These are phyloP conservation scores for sweet orange (Citrus sinensis) DNA, from an alignment of 345 rosid genomes.

Conservation along the genomic window DVS_A1.0 CM039169.1:27008501-27009000, in stretches of 20 bases:
- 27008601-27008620: constrained; percentile 63
- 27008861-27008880: constrained; percentile 49
- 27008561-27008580: constrained; percentile 23
- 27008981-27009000: constrained; percentile 54
- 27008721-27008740: constrained; percentile 42
- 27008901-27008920: constrained; percentile 68
- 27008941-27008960: constrained; percentile 24
- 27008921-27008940: constrained; percentile 47
- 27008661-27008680: constrained; percentile 39
- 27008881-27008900: constrained; percentile 49
- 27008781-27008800: constrained; percentile 66
- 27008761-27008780: constrained; percentile 49
- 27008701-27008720: constrained; percentile 66
- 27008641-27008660: constrained; percentile 42
- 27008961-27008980: constrained; percentile 23
- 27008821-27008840: constrained; percentile 66
- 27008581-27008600: constrained; percentile 28
- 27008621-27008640: constrained; percentile 62
- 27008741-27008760: constrained; percentile 52
- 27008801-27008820: constrained; percentile 66
- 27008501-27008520: constrained; percentile 66
- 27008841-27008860: constrained; percentile 48
- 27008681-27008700: constrained; percentile 78
- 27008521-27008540: constrained; percentile 55
- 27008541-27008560: constrained; percentile 26